phyloP scores from a whole-genome alignment of 176 grass and related monocot genomes.

The Zoysia pacifica region DNA sequence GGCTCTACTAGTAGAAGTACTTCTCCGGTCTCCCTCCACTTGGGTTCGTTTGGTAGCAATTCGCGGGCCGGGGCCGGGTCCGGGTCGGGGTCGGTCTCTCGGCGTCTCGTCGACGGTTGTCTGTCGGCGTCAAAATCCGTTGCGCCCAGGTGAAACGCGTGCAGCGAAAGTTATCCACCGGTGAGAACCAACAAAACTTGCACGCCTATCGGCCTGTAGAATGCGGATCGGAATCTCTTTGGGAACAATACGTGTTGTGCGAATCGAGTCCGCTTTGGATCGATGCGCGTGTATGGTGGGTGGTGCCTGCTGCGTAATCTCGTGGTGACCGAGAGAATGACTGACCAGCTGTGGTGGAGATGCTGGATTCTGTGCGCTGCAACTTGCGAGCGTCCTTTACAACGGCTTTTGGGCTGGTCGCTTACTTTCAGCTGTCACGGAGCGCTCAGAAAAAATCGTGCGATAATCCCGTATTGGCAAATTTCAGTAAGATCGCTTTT shows the following conservation, averaged over 20 bases:
- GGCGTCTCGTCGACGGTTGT: background rate
- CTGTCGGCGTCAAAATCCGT: slow-evolving; percentile 17
- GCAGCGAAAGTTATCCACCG: background rate
- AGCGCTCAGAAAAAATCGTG: background rate
- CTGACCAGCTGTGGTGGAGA: background rate
- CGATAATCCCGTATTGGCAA: background rate
- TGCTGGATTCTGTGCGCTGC: background rate
- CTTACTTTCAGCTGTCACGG: background rate
- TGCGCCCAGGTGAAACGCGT: background rate
- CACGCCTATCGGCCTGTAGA: background rate
- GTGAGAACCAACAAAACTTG: background rate
- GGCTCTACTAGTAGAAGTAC: background rate
- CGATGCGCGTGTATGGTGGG: background rate
- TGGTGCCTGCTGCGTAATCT: background rate
- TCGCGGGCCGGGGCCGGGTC: background rate
- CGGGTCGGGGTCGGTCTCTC: too few species aligned
- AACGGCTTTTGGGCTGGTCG: background rate
- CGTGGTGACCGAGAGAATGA: too few species aligned
- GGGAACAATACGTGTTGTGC: background rate
- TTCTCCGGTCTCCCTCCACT: background rate
- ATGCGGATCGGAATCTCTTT: background rate
- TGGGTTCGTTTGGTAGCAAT: slow-evolving; percentile 3
- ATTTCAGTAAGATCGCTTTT: background rate
- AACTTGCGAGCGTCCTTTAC: background rate
- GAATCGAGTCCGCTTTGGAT: background rate